Conservation (phyloP, 345 rosid species). For the Sonneratia alba region DNA sequence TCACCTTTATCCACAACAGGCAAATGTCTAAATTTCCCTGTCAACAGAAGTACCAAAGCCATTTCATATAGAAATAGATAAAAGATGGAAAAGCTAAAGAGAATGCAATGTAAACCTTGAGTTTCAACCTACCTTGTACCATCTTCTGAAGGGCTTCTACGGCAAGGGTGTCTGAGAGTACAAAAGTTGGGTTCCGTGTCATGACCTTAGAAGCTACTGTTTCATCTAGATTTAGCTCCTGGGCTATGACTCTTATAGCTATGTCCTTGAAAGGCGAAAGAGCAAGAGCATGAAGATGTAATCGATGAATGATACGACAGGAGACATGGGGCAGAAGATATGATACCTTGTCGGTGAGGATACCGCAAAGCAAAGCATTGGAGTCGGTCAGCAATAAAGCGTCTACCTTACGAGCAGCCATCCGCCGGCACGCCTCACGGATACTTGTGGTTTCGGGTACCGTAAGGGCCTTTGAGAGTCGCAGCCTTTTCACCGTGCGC, state of each 20-base stretch:
- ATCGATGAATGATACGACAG: not conserved
- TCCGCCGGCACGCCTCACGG: constrained; percentile 81
- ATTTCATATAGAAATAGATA: not conserved
- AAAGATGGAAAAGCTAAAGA: not conserved
- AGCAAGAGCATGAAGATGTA: not conserved
- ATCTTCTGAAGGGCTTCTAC: constrained; percentile 98
- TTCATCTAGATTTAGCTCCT: constrained; percentile 65
- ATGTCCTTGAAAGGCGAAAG: constrained; percentile 42
- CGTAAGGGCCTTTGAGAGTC: constrained; percentile 83
- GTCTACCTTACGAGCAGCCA: constrained; percentile 92
- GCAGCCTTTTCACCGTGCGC: constrained; percentile 77
- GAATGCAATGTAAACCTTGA: constrained; percentile 1
- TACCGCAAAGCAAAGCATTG: constrained; percentile 91
- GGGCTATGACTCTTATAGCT: constrained; percentile 78
- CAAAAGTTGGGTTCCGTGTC: constrained; percentile 92
- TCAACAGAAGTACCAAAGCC: constrained; percentile 8
- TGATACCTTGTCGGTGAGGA: constrained; percentile 90
- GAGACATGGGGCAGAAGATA: not conserved
- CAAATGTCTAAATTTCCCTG: constrained; percentile 97
- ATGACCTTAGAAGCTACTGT: constrained; percentile 89
- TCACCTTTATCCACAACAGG: constrained; percentile 99
- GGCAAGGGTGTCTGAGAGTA: constrained; percentile 91
- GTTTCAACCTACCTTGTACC: constrained; percentile 69
- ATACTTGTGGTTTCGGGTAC: constrained; percentile 75
- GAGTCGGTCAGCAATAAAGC: constrained; percentile 93